These are phyloP conservation scores for Phytophthora boehmeriae DNA, from an alignment of 352 stramenopile genomes.

Conservation along the genomic window DNA sequence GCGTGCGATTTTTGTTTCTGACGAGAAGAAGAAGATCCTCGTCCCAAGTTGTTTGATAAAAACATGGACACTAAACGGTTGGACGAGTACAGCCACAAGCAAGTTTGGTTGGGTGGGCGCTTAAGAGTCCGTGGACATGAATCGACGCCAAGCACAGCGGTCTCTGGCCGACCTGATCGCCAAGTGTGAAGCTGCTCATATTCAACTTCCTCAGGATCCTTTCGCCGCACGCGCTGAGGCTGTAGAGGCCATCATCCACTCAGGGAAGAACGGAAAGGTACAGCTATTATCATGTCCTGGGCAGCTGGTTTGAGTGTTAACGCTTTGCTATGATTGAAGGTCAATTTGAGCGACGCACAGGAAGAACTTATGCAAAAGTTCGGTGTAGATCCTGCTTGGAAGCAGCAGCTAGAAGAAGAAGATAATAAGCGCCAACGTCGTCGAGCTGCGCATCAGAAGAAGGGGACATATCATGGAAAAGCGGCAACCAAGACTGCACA, in stretches of 20 bases:
- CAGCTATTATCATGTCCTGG: neutral
- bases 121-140: conserved; percentile 41
- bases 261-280: conserved; percentile 49
- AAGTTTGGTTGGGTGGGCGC: neutral
- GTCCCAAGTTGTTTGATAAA: conserved; percentile 11
- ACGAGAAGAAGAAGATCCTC: conserved; percentile 13
- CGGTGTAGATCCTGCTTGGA: conserved; percentile 56
- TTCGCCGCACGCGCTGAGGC: conserved; percentile 43
- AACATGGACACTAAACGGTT: neutral
- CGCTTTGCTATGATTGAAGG: conserved; percentile 10
- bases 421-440: conserved; percentile 43
- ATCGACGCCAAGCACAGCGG: conserved; percentile 66
- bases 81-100: no score
- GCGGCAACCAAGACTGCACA: neutral
- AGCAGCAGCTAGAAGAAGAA: conserved; percentile 49
- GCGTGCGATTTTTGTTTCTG: conserved; percentile 3
- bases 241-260: conserved; percentile 48
- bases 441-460: conserved; percentile 35
- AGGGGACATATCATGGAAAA: conserved; percentile 8
- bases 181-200: conserved; percentile 65
- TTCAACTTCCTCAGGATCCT: conserved; percentile 58
- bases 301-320: neutral
- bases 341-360: conserved; percentile 51
- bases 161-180: conserved; percentile 59
- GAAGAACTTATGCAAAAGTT: conserved; percentile 65